Conservation (phyloP, 2,329 filamentous ascomycete genomes). For the Epichloe bromicola region DNA sequence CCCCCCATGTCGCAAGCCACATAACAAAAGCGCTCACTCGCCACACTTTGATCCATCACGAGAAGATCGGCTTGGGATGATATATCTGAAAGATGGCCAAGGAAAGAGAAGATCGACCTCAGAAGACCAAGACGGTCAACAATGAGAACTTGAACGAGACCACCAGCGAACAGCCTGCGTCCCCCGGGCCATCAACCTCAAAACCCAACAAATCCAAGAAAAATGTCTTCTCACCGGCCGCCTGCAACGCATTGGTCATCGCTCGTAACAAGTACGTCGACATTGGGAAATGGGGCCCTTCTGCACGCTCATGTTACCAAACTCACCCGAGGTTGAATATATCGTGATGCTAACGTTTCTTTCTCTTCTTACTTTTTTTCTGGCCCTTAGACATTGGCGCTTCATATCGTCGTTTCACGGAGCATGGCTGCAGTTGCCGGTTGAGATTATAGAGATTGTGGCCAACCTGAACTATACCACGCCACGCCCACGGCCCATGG, state of each 20-base stretch:
- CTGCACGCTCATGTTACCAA: too few relatives aligned
- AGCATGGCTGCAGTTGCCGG: constrained; percentile 68
- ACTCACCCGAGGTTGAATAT: too few relatives aligned
- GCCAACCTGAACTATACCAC: constrained; percentile 70
- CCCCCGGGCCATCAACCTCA: not conserved
- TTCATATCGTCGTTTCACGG: constrained; percentile 77
- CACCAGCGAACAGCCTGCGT: not conserved
- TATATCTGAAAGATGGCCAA: not conserved
- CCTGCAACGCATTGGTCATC: not conserved
- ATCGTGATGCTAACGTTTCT: not conserved
- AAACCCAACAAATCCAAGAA: not conserved
- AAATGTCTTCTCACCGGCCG: not conserved
- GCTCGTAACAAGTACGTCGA: not conserved
- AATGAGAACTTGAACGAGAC: not conserved
- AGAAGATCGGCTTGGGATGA: not conserved
- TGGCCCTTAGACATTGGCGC: constrained; percentile 55
- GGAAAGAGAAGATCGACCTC: not conserved
- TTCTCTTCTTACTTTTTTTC: fast-evolving
- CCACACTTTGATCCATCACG: not conserved
- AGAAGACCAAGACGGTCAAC: not conserved
- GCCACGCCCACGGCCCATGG: constrained; percentile 61
- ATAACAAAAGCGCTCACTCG: not conserved
- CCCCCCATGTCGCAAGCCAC: not conserved
- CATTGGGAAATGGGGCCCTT: not conserved
- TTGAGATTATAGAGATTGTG: constrained; percentile 65